Evolutionary conservation across 768 basidiomycete genomes (phyloP).

Genomic region (Boletus sp.): DNA sequence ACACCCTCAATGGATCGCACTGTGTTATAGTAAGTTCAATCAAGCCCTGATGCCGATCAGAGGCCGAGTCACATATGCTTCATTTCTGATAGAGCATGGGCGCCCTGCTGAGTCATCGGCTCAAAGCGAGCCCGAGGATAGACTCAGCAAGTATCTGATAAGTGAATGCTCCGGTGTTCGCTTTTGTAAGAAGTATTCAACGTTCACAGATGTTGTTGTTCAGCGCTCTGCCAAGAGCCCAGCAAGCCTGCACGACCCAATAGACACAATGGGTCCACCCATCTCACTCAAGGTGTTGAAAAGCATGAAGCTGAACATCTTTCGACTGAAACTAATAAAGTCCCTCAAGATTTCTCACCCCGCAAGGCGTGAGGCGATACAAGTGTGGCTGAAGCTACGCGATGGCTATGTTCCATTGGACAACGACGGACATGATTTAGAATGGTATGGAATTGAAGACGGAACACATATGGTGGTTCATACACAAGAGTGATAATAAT

Average conservation of each 20-base stretch:
- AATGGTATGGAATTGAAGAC: conserved; percentile 73
- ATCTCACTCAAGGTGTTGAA: conserved; percentile 55
- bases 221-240: conserved; percentile 24
- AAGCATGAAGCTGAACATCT: conserved; percentile 62
- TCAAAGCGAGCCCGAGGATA: conserved; percentile 40
- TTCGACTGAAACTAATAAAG: conserved; percentile 66
- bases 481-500: conserved; percentile 15
- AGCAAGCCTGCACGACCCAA: conserved; percentile 17
- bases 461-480: conserved; percentile 37
- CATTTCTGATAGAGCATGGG: conserved; percentile 52
- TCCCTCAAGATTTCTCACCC: conserved; percentile 30
- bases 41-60: background rate
- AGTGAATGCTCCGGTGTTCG: conserved; percentile 37
- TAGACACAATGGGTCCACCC: conserved; percentile 19
- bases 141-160: conserved; percentile 60
- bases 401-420: conserved; percentile 51
- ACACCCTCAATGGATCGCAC: conserved; percentile 64
- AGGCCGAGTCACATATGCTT: background rate
- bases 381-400: conserved; percentile 57
- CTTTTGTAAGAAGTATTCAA: conserved; percentile 6
- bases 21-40: conserved; percentile 56
- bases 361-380: conserved; percentile 34
- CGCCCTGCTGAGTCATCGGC: conserved; percentile 39
- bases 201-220: conserved; percentile 30
- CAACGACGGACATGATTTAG: conserved; percentile 52